phyloP scores from a whole-genome alignment of 495 filamentous ascomycete genomes.

The Staphylotrichum tortipilum region DNA sequence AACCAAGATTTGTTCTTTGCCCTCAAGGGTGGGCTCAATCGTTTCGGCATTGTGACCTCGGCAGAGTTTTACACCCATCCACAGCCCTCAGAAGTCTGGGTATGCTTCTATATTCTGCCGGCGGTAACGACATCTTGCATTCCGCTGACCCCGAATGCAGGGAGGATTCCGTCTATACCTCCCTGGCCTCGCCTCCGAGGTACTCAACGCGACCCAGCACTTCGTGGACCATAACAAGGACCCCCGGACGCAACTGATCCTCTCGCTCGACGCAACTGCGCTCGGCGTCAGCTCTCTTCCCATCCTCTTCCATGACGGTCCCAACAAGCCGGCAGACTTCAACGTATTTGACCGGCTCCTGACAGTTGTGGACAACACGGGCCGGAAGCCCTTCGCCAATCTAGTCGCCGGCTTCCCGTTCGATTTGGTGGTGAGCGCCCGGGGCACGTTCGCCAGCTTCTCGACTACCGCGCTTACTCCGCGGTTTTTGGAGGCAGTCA shows the following conservation, averaged over 20 bases:
- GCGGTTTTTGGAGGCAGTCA: constrained; percentile 12
- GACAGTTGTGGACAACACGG: constrained; percentile 37
- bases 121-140: too few species aligned
- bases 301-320: constrained; percentile 51
- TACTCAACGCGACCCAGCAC: constrained; percentile 45
- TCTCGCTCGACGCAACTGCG: constrained; percentile 37
- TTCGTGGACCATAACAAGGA: constrained; percentile 36
- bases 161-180: constrained; percentile 21
- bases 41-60: constrained; percentile 46
- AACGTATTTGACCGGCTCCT: constrained; percentile 46
- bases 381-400: constrained; percentile 43
- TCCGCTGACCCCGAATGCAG: too few species aligned
- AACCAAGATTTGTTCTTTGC: constrained; percentile 51
- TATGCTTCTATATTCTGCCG: too few species aligned
- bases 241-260: constrained; percentile 43
- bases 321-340: constrained; percentile 46
- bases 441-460: constrained; percentile 18
- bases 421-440: constrained; percentile 9
- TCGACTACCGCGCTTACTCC: constrained; percentile 15
- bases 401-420: constrained; percentile 26
- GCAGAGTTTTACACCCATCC: constrained; percentile 41
- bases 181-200: constrained; percentile 26
- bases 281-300: constrained; percentile 48
- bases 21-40: constrained; percentile 43
- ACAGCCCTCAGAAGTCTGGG: constrained; percentile 15